Base-by-base conservation (phyloP, 768 basidiomycete genomes). In the Mycena maculata region DNA sequence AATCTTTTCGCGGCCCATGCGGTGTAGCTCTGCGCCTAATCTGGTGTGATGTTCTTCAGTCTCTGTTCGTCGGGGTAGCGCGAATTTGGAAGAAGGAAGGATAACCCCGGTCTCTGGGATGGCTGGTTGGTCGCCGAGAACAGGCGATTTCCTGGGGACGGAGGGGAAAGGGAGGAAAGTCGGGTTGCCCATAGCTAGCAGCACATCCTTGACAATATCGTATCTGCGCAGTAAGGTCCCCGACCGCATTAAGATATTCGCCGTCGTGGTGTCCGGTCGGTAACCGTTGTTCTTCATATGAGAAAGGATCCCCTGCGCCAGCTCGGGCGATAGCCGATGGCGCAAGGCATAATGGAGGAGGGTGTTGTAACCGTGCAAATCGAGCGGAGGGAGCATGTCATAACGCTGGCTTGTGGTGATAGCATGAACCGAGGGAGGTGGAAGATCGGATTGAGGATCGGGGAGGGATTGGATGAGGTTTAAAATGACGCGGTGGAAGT, bases 321-420 rank as follows among this genome's bases (percentile, higher is more conserved):
- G 78, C 1, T 72, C 63, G 20, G 84, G 76, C 7, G 89, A 89
- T 42, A 82, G 77, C n/a, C 85, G 84, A 70, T 91, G 84, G 10
- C 86, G 85, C 38, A 94, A 81, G 5, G 88, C 80, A 74, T 92
- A 93, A 66, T 90, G 83, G 4, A 94, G 70, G 28, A 94, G 84
- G 0, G 87, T 72, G 73, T 92, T 91, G 76, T 88, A 91, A 1
- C 84, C 78, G 23, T 77, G 74, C 12, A 81, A 63, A 44, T 81
- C 78, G 9, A 88, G 72, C 0, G 76, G 74, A 22, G 79, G 83
- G 41, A 78, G 73, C 54, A 71, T 62, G 49, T 38, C 47, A 44
- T 72, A 65, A 15, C 49, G 69, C 52, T 41, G 57, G 44, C 36
- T n/a, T 44, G 63, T 23, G 44, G 44, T 31, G 15, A 70, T 49